Base-by-base conservation (phyloP, 176 grass and related monocot species). In the Chloris gayana region DNA sequence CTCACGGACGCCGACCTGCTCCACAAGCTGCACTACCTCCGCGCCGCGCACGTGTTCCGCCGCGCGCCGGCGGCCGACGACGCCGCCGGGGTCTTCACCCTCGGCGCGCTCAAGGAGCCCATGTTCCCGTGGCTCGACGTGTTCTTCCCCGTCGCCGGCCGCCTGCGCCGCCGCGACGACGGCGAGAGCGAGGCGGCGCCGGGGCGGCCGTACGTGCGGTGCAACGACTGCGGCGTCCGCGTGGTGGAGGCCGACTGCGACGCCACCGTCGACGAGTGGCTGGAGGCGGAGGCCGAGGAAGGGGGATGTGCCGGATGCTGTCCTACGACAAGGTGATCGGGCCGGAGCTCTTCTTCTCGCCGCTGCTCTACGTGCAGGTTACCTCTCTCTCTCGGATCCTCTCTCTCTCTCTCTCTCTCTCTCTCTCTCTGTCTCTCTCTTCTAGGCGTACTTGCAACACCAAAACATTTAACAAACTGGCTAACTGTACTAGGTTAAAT, bases 171-270 rank as follows among this genome's bases (percentile, higher is more conserved):
- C 21, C 29, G 72, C 1, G 22, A 60, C 8, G 72, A 71, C 26
- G 21, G 27, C 8, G 49, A 51, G 14, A 14, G 14, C 46, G 14
- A 49, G 46, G 26, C 14, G 21, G 68, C 6, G 70, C 9, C 9
- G 7, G 82, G 83, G 33, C 73, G 86, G n/a, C 90, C 87, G 0
- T 85, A 71, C 49, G 78, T 92, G 51, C 88, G 85, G 64, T 92
- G 91, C 63, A 94, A 94, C 14, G 91, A 94, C 63, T 94, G 73
- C 21, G 91, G 91, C 38, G 85, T 90, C 9, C 84, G 88, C 64
- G 79, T 94, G 29, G 29, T 90, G 18, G 91, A 94, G 82, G 85
- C 66, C 1, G 67, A 4, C 14, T 90, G 88, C 21, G 30, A 60
- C 22, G 31, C 49, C 64, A 83, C 82, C 7, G 53, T 94, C 13